phyloP scores from a whole-genome alignment of 805 yeast species.

The Ogataea pignaliae region DNA sequence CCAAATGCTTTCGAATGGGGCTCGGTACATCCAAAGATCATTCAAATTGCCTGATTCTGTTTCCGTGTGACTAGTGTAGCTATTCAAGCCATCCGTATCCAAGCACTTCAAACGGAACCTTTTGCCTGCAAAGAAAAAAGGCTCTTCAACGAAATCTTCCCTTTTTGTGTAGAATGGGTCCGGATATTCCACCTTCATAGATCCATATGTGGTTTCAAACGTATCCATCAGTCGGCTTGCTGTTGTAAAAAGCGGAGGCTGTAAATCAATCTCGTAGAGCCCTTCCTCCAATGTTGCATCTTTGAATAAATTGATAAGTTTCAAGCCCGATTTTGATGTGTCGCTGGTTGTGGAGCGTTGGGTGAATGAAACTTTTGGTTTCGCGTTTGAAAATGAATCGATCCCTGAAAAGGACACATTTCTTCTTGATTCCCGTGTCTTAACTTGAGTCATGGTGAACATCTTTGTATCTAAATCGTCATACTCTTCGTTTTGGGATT shows the following conservation, averaged over 20 bases:
- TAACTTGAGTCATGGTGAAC: too few species aligned
- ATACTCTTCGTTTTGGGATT: too few species aligned
- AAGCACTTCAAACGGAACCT: slow-evolving; percentile 45
- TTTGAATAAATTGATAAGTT: background rate
- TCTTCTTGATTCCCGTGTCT: too few species aligned
- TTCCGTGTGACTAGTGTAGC: slow-evolving; percentile 7
- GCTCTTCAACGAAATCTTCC: slow-evolving; percentile 46
- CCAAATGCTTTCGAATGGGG: slow-evolving; percentile 32
- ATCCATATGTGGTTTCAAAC: slow-evolving; percentile 39
- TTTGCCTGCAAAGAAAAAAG: slow-evolving; percentile 66
- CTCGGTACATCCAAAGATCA: too few species aligned
- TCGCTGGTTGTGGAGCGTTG: too few species aligned
- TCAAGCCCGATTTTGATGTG: too few species aligned
- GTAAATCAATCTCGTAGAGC: slow-evolving; percentile 8
- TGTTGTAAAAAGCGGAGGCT: slow-evolving; percentile 16
- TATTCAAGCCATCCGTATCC: slow-evolving; percentile 24
- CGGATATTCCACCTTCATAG: slow-evolving; percentile 47
- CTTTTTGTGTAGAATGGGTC: slow-evolving; percentile 61
- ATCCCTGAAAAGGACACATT: too few species aligned
- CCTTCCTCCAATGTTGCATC: slow-evolving; percentile 1
- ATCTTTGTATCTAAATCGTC: too few species aligned
- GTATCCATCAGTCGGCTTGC: slow-evolving; percentile 17
- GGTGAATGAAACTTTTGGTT: too few species aligned
- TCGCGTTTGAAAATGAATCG: too few species aligned
- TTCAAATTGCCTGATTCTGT: background rate